Conservation (phyloP, 1,284 basidiomycete genomes). For the Wolfiporia cocos region DNA sequence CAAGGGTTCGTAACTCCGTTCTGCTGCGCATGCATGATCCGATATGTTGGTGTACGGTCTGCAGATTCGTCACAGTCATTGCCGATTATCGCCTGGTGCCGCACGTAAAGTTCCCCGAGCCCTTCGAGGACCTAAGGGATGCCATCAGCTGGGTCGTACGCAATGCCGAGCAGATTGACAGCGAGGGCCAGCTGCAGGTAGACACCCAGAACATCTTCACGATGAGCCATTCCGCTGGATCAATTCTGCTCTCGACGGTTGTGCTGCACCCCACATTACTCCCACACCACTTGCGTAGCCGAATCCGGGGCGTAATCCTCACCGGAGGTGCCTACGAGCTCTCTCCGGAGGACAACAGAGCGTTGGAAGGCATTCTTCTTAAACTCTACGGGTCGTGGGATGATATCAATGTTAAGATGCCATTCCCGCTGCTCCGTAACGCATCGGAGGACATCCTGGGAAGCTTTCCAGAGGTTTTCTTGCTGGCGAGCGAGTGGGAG, state of each 20-base stretch:
- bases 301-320: slow-evolving; percentile 39
- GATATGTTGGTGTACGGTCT: no score
- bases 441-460: slow-evolving; percentile 28
- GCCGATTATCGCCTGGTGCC: slow-evolving; percentile 61
- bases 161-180: slow-evolving; percentile 22
- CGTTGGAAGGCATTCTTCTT: slow-evolving; percentile 19
- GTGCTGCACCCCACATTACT: slow-evolving; percentile 36
- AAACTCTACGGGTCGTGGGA: slow-evolving; percentile 43
- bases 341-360: slow-evolving; percentile 17
- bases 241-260: slow-evolving; percentile 38
- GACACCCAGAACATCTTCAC: slow-evolving; percentile 37
- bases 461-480: slow-evolving; percentile 37
- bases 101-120: slow-evolving; percentile 41
- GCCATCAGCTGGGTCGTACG: slow-evolving; percentile 47
- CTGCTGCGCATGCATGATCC: no score
- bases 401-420: slow-evolving; percentile 32
- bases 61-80: slow-evolving; percentile 53
- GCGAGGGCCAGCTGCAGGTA: slow-evolving; percentile 16
- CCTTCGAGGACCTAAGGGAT: slow-evolving; percentile 49
- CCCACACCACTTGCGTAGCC: slow-evolving; percentile 28
- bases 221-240: slow-evolving; percentile 57
- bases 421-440: slow-evolving; percentile 32
- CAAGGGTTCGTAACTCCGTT: slow-evolving; percentile 39
- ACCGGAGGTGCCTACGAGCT: slow-evolving; percentile 40
- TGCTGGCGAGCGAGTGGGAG: slow-evolving; percentile 47